Percentiles rank a stretch among this genome's conserved stretches.
Evolutionary conservation across 208 protist species (phyloP).

Genomic region (Leishmania arabica): DNA sequence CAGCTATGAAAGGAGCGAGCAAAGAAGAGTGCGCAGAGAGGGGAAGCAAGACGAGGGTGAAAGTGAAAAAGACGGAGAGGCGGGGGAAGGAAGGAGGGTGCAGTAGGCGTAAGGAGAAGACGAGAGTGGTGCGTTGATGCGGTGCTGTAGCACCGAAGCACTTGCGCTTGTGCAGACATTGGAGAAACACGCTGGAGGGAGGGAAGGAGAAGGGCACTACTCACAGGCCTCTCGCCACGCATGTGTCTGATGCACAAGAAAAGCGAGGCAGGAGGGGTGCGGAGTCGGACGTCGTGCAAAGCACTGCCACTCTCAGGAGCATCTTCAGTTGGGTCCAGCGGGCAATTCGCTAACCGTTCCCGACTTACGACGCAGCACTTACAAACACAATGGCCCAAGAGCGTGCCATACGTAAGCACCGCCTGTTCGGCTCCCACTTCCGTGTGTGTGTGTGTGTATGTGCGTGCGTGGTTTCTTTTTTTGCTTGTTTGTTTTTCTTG

Average conservation of each 20-base stretch:
- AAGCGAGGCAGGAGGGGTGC: neutral
- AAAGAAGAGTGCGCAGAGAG: too few relatives aligned
- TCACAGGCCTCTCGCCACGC: too few relatives aligned
- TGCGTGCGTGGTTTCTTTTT: neutral
- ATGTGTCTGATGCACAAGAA: neutral
- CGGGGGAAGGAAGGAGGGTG: neutral
- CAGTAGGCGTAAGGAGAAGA: too few relatives aligned
- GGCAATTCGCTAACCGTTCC: neutral
- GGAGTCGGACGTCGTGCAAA: neutral
- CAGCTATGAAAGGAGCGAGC: neutral
- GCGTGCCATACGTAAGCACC: neutral
- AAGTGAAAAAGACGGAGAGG: neutral
- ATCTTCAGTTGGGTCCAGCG: neutral
- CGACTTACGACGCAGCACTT: neutral
- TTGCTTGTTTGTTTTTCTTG: neutral
- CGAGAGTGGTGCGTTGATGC: too few relatives aligned
- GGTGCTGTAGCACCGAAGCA: neutral
- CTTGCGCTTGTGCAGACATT: neutral
- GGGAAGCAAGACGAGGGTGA: neutral
- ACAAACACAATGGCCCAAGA: neutral
- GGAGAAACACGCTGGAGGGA: neutral
- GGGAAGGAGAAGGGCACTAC: neutral
- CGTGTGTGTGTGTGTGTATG: slow-evolving; percentile 5
- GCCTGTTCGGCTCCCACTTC: neutral
- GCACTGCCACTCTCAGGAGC: neutral